A percentile compares a stretch with the other conserved stretches of the same genome.
These are phyloP conservation scores for Chaetoscypha palmicola DNA, from an alignment of 2,329 filamentous ascomycete genomes.

Conservation along the genomic window DNA sequence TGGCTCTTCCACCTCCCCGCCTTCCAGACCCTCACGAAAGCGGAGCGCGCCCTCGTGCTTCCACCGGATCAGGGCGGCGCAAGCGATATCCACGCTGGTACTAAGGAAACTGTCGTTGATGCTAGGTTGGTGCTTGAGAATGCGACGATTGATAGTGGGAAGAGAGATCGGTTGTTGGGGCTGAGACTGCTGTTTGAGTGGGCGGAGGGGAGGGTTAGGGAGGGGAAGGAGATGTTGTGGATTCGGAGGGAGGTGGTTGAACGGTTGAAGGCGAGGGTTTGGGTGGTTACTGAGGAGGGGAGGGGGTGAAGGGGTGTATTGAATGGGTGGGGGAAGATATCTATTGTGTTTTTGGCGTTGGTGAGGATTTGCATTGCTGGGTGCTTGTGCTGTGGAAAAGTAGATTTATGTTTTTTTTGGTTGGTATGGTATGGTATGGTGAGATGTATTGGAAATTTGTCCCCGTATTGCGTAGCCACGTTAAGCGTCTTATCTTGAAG, in stretches of 20 bases:
- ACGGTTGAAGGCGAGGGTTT: conserved; percentile 44
- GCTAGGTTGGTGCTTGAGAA: conserved; percentile 50
- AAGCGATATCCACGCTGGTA: conserved; percentile 40
- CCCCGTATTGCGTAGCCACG: no score
- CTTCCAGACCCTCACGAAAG: conserved; percentile 47
- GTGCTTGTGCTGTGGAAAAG: no score
- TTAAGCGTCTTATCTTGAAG: no score
- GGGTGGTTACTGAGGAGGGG: conserved; percentile 30
- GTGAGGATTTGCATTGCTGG: no score
- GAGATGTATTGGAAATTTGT: no score
- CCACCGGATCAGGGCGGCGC: conserved; percentile 37
- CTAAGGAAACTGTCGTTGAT: conserved; percentile 54
- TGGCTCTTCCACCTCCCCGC: conserved; percentile 55
- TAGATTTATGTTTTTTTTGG: no score
- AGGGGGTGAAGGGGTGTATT: no score
- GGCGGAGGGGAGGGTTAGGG: conserved; percentile 44
- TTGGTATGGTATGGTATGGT: no score
- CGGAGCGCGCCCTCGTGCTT: conserved; percentile 48
- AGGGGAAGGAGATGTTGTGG: conserved; percentile 42
- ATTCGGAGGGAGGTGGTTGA: conserved; percentile 50
- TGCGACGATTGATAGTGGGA: conserved; percentile 38
- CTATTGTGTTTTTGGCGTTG: no score
- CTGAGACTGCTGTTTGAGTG: conserved; percentile 58
- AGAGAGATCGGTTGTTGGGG: conserved; percentile 53
- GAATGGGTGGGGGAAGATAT: no score